These are phyloP conservation scores for Amylostereum chailletii DNA, from an alignment of 1,284 basidiomycete genomes.

Conservation along the genomic window DNA sequence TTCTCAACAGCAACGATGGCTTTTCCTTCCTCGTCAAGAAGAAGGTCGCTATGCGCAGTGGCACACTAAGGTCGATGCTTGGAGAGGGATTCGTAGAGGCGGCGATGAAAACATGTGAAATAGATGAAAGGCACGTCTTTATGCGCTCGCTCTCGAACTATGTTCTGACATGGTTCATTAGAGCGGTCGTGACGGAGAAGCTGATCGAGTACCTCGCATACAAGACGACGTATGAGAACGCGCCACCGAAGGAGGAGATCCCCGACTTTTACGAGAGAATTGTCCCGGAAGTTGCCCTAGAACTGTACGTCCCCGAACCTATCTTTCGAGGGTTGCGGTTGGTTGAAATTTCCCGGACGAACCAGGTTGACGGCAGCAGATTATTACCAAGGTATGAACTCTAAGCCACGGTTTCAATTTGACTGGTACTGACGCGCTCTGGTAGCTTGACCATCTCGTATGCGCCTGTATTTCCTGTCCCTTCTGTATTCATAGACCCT, in stretches of 20 bases:
- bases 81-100: conserved; percentile 16
- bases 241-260: conserved; percentile 56
- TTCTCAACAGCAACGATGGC: conserved; percentile 52
- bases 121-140: too few relatives aligned
- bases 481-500: too few relatives aligned
- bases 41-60: conserved; percentile 46
- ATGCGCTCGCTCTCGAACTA: too few relatives aligned
- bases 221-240: conserved; percentile 59
- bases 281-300: conserved; percentile 72
- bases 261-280: conserved; percentile 76
- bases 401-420: not conserved
- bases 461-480: too few relatives aligned
- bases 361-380: conserved; percentile 62
- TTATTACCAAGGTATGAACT: conserved; percentile 53
- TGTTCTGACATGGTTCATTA: conserved; percentile 17
- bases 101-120: too few relatives aligned
- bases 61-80: conserved; percentile 43
- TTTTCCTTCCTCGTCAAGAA: conserved; percentile 53
- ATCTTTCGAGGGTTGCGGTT: conserved; percentile 1
- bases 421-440: too few relatives aligned
- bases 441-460: not conserved
- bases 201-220: conserved; percentile 77
- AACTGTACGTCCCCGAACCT: conserved; percentile 50
- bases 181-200: conserved; percentile 73
- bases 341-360: not conserved